Conservation (phyloP, 2,329 filamentous ascomycete genomes). For the Colletotrichum orchidophilum region DNA sequence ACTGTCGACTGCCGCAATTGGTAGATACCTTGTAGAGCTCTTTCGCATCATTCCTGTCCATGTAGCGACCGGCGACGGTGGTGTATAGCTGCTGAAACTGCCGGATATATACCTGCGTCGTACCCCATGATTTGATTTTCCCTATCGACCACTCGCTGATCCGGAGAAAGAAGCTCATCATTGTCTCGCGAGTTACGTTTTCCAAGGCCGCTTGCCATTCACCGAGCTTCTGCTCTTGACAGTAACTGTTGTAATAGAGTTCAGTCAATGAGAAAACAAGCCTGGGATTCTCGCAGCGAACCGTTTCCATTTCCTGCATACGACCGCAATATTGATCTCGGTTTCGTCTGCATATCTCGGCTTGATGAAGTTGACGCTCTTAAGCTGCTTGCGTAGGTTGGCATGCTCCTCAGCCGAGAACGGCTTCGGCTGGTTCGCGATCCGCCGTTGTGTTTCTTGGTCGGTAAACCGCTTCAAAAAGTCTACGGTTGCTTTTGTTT, state of each 20-base stretch:
- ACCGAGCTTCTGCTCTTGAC: conserved; percentile 24
- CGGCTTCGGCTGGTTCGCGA: conserved; percentile 14
- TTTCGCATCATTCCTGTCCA: conserved; percentile 38
- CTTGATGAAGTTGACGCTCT: conserved; percentile 35
- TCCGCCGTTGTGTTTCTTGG: not conserved
- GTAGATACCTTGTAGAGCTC: conserved; percentile 39
- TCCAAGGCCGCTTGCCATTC: conserved; percentile 35
- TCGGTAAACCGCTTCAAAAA: conserved; percentile 26
- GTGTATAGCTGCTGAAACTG: conserved; percentile 41
- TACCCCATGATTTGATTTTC: conserved; percentile 35
- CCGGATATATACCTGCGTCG: conserved; percentile 36
- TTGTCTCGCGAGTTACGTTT: conserved; percentile 33
- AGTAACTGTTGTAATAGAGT: conserved; percentile 14
- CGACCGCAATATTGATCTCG: conserved; percentile 10
- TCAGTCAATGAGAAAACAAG: conserved; percentile 17
- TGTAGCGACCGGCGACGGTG: conserved; percentile 36
- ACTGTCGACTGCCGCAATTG: not conserved
- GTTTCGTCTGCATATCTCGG: not conserved
- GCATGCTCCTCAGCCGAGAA: conserved; percentile 37
- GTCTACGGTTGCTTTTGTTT: conserved; percentile 11
- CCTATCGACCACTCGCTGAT: conserved; percentile 32
- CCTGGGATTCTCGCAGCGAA: conserved; percentile 11
- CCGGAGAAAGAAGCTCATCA: conserved; percentile 40
- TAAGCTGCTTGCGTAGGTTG: conserved; percentile 33
- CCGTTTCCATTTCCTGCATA: conserved; percentile 37